Evolutionary conservation across 495 filamentous ascomycete genomes (phyloP).

Genomic region (Aspergillus nanangensis): DNA sequence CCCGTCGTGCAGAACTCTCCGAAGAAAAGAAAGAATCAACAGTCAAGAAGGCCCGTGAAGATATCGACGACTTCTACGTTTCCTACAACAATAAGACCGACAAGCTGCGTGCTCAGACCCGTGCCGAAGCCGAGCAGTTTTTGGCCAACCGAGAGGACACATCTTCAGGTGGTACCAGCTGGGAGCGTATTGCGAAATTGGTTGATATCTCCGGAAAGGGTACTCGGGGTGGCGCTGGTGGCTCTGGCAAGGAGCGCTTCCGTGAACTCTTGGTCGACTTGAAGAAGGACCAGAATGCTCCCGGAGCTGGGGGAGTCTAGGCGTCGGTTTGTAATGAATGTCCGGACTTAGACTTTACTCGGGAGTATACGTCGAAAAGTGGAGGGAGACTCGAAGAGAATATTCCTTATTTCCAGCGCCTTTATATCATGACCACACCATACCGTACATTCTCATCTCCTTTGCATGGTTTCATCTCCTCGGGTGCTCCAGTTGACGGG

Average conservation of each 20-base stretch:
- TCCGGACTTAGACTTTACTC: too few species aligned
- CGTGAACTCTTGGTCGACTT: constrained; percentile 84
- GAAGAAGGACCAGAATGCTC: constrained; percentile 91
- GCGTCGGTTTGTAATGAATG: too few species aligned
- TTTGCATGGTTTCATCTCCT: constrained; percentile 3
- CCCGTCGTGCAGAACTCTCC: constrained; percentile 73
- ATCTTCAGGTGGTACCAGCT: constrained; percentile 88
- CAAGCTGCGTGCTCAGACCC: constrained; percentile 78
- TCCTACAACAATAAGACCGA: constrained; percentile 98
- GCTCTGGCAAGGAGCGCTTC: constrained; percentile 92
- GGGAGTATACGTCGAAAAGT: neutral
- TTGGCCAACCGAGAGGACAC: constrained; percentile 85
- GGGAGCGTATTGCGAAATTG: constrained; percentile 95
- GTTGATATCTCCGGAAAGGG: constrained; percentile 97
- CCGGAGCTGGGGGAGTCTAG: constrained; percentile 59
- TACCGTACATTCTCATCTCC: constrained; percentile 1
- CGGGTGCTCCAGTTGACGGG: too few species aligned
- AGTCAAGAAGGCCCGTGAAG: constrained; percentile 75
- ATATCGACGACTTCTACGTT: constrained; percentile 98
- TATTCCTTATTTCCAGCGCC: constrained; percentile 6
- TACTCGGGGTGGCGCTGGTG: constrained; percentile 72
- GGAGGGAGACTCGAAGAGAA: constrained; percentile 3
- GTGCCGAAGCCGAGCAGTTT: constrained; percentile 92
- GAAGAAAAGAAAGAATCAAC: constrained; percentile 74
- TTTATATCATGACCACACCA: constrained; percentile 4